Evolutionary conservation across 352 stramenopile species (phyloP).

Genomic region (Phytophthora uliginosa): DNA sequence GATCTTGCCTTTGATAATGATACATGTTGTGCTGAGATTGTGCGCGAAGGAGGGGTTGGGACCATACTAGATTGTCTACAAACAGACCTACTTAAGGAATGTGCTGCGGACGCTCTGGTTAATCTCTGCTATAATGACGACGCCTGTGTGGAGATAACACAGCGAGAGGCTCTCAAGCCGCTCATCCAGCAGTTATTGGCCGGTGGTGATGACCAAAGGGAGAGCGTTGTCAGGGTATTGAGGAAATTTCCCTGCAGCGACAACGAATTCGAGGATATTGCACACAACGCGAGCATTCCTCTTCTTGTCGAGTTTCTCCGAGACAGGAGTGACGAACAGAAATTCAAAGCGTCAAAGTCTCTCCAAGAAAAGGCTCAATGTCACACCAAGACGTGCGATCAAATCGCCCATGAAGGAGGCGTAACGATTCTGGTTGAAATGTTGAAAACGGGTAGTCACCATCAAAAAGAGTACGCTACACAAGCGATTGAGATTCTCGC

Average conservation of each 20-base stretch:
- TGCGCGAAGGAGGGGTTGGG: not conserved
- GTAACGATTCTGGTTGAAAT: not conserved
- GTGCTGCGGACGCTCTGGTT: not conserved
- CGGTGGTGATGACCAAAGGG: not conserved
- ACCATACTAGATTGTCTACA: not conserved
- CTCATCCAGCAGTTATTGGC: not conserved
- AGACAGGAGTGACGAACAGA: not conserved
- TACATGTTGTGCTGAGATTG: not conserved
- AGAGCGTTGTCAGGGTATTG: not conserved
- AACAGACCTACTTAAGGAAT: not conserved
- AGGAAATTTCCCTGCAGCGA: not conserved
- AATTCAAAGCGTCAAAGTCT: not conserved
- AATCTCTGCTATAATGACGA: not conserved
- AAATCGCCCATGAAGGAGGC: not conserved
- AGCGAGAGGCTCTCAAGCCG: not conserved
- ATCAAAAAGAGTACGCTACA: no score
- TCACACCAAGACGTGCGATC: not conserved
- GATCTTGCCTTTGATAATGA: not conserved
- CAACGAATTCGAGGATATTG: no score
- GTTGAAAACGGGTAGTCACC: not conserved
- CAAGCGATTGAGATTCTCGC: no score
- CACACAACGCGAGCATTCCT: not conserved
- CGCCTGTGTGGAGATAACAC: not conserved
- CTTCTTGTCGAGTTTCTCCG: not conserved
- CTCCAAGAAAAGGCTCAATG: not conserved